A percentile compares a stretch with the other conserved stretches of the same genome.
Conservation (phyloP, 345 rosid genomes). For the Durio zibethinus region DNA sequence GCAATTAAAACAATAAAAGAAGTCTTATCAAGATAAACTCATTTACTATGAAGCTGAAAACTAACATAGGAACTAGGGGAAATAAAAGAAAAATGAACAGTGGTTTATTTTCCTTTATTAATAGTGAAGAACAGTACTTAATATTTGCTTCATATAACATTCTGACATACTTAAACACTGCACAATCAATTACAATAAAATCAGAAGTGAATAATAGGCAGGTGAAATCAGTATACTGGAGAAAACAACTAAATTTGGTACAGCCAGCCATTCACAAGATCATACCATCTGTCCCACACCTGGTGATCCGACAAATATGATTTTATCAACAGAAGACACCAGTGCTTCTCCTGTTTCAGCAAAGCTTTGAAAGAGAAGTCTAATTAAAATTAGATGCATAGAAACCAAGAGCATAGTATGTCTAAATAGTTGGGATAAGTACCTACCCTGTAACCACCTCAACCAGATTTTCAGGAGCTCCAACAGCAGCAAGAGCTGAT, state of each 20-base stretch:
- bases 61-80: not conserved
- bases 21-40: not conserved
- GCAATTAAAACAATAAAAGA: not conserved
- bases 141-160: not conserved
- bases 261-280: constrained; percentile 6
- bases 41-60: not conserved
- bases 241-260: not conserved
- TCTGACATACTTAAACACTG: not conserved
- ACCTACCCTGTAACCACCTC: constrained; percentile 90
- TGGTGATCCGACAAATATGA: constrained; percentile 96
- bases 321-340: constrained; percentile 85
- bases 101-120: not conserved
- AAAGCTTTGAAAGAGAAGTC: constrained; percentile 46
- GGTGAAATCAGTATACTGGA: not conserved
- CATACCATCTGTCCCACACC: constrained; percentile 95
- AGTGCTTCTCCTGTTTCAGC: constrained; percentile 96
- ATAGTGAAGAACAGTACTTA: not conserved
- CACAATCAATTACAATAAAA: not conserved
- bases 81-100: not conserved
- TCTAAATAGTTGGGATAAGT: constrained; percentile 12
- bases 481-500: constrained; percentile 93
- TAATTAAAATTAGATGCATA: constrained; percentile 7
- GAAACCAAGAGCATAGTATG: not conserved
- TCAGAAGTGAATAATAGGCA: not conserved
- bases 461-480: constrained; percentile 94